Evolutionary conservation across 352 stramenopile genomes (phyloP).

Genomic region (Elongisporangium anandrum): DNA sequence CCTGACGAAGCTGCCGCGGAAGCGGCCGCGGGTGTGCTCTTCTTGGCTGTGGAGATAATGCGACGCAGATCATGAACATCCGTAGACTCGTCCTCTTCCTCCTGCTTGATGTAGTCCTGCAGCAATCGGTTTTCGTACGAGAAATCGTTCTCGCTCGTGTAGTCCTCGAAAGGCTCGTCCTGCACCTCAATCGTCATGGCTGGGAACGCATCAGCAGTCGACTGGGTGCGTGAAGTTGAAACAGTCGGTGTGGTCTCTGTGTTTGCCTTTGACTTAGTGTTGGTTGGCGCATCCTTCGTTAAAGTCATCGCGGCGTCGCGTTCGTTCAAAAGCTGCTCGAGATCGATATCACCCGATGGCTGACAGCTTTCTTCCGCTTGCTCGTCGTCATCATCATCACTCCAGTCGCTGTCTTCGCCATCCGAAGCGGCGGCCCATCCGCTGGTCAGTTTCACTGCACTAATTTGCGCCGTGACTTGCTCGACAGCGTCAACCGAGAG

Average conservation of each 20-base stretch:
- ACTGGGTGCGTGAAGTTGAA: slow-evolving; percentile 1
- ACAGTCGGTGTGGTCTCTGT: neutral
- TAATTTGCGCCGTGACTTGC: slow-evolving; percentile 8
- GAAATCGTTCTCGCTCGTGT: slow-evolving; percentile 56
- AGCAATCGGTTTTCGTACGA: slow-evolving; percentile 69
- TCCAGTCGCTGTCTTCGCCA: slow-evolving; percentile 73
- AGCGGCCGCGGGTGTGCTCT: slow-evolving; percentile 17
- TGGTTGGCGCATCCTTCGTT: slow-evolving; percentile 5
- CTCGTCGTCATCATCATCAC: slow-evolving; percentile 46
- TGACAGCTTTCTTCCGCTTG: slow-evolving; percentile 7
- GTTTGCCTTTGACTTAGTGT: slow-evolving; percentile 8
- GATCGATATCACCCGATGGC: slow-evolving; percentile 24
- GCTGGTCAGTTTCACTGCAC: slow-evolving; percentile 23
- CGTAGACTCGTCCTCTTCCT: slow-evolving; percentile 73
- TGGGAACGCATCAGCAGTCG: slow-evolving; percentile 35
- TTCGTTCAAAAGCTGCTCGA: slow-evolving; percentile 65
- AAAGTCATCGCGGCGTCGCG: slow-evolving; percentile 60
- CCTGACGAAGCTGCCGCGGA: slow-evolving; percentile 18
- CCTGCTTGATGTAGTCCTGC: slow-evolving; percentile 74
- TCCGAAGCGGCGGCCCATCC: slow-evolving; percentile 19
- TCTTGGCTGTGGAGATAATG: slow-evolving; percentile 55
- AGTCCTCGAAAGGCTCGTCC: slow-evolving; percentile 73
- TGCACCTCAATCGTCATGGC: slow-evolving; percentile 66
- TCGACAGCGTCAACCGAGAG: slow-evolving; percentile 5
- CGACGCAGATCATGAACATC: slow-evolving; percentile 56